Evolutionary conservation across 2,329 filamentous ascomycete genomes (phyloP).

Genomic region (Sclerotinia spermophila): DNA sequence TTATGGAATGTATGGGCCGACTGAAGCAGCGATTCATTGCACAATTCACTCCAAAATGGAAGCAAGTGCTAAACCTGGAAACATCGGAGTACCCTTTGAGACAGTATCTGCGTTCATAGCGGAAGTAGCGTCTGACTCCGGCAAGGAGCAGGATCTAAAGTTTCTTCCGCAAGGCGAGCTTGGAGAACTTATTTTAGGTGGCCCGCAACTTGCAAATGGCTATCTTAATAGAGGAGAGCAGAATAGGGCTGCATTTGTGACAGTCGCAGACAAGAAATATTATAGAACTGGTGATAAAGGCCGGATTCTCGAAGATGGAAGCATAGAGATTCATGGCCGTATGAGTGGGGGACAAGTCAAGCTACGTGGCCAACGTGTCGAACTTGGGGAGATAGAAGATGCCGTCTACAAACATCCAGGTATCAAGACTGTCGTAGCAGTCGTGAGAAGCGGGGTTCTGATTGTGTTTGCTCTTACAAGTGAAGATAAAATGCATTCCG

Average conservation of each 20-base stretch:
- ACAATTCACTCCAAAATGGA: slow-evolving; percentile 66
- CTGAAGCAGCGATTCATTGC: slow-evolving; percentile 88
- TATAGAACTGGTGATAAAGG: slow-evolving; percentile 88
- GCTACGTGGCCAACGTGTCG: slow-evolving; percentile 76
- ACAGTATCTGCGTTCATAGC: slow-evolving; percentile 54
- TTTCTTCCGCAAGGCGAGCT: slow-evolving; percentile 35
- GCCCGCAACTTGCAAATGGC: slow-evolving; percentile 71
- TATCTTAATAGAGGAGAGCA: slow-evolving; percentile 81
- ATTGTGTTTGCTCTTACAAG: slow-evolving; percentile 60
- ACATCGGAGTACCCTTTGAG: slow-evolving; percentile 74
- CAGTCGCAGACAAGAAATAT: slow-evolving; percentile 59
- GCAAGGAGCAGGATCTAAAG: slow-evolving; percentile 27
- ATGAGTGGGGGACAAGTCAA: slow-evolving; percentile 81
- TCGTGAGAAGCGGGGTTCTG: slow-evolving; percentile 65
- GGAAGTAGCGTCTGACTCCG: slow-evolving; percentile 21
- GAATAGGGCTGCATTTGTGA: slow-evolving; percentile 67
- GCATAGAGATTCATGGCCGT: slow-evolving; percentile 78
- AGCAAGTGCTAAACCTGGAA: slow-evolving; percentile 54
- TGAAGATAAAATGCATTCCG: slow-evolving; percentile 36
- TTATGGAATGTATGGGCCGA: slow-evolving; percentile 93
- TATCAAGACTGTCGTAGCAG: slow-evolving; percentile 63
- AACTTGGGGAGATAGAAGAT: slow-evolving; percentile 75
- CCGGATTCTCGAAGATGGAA: slow-evolving; percentile 61
- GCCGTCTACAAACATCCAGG: slow-evolving; percentile 57
- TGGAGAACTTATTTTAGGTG: slow-evolving; percentile 73